phyloP scores from a whole-genome alignment of 1,284 basidiomycete genomes.

The Paramarasmius palmivorus region DNA sequence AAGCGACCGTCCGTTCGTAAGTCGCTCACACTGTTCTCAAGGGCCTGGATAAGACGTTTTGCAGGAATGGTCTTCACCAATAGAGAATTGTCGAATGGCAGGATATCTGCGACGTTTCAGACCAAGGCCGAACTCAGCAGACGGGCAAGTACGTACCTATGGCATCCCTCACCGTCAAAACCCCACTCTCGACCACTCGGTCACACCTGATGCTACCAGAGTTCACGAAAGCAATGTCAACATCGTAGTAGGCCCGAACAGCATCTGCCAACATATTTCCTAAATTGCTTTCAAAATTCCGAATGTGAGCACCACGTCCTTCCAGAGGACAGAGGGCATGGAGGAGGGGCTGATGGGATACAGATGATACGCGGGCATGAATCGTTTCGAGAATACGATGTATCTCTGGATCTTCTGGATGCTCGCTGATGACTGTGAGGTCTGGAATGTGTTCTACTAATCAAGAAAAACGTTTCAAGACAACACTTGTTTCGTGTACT shows the following conservation, averaged over 20 bases:
- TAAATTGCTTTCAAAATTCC: conserved; percentile 10
- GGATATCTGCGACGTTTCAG: conserved; percentile 2
- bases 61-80: conserved; percentile 5
- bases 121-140: too few species aligned
- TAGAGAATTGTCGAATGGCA: conserved; percentile 8
- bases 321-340: conserved; percentile 10
- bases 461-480: background rate
- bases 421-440: background rate
- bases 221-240: conserved; percentile 11
- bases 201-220: conserved; percentile 12
- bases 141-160: background rate
- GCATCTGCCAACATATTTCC: conserved; percentile 12
- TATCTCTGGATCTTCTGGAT: conserved; percentile 10
- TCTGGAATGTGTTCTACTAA: conserved; percentile 2
- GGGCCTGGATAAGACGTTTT: conserved; percentile 4
- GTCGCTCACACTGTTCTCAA: conserved; percentile 16
- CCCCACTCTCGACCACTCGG: conserved; percentile 8
- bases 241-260: conserved; percentile 8
- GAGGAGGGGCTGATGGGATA: conserved; percentile 9
- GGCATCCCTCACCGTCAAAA: conserved; percentile 9
- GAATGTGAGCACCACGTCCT: conserved; percentile 3
- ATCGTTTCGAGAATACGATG: conserved; percentile 1
- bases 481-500: background rate
- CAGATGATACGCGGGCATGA: conserved; percentile 2
- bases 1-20: conserved; percentile 18